These are phyloP conservation scores for Tuctoria greenei DNA, from an alignment of 176 grass and related monocot species.

Conservation along the genomic window DNA sequence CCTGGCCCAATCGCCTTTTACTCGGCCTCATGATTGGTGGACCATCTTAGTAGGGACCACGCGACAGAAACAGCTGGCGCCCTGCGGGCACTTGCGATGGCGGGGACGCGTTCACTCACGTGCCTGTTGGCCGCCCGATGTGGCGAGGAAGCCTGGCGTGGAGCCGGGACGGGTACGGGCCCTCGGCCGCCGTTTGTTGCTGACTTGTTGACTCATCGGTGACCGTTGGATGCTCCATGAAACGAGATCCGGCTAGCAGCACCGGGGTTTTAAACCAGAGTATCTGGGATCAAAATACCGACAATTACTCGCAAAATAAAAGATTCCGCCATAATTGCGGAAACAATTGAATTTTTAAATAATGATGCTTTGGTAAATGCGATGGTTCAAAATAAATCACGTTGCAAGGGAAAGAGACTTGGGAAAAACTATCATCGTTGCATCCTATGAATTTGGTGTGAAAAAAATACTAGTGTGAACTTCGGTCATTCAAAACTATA, in stretches of 20 bases:
- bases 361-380: too few species aligned
- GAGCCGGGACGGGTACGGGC: neutral
- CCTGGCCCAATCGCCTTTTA: neutral
- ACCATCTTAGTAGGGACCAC: neutral
- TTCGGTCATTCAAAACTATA: neutral
- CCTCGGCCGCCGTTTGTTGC: neutral
- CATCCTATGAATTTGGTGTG: neutral
- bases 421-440: neutral
- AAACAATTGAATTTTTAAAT: too few species aligned
- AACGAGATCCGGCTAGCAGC: too few species aligned
- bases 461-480: neutral
- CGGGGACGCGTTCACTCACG: neutral
- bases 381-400: too few species aligned
- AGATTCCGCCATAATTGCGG: too few species aligned
- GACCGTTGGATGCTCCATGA: neutral
- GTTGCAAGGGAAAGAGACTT: neutral
- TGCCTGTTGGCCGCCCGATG: conserved; percentile 16
- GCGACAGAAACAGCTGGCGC: conserved; percentile 15
- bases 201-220: neutral
- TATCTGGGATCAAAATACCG: too few species aligned
- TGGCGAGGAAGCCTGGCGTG: conserved; percentile 15
- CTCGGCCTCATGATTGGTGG: conserved; percentile 36
- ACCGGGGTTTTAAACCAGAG: too few species aligned
- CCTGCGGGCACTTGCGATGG: neutral
- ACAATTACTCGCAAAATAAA: too few species aligned